Evolutionary conservation across 1,139 yeast genomes (phyloP), one percentile per base, ranked within the genome.

Genomic region (Magnusiomyces paraingens): DNA sequence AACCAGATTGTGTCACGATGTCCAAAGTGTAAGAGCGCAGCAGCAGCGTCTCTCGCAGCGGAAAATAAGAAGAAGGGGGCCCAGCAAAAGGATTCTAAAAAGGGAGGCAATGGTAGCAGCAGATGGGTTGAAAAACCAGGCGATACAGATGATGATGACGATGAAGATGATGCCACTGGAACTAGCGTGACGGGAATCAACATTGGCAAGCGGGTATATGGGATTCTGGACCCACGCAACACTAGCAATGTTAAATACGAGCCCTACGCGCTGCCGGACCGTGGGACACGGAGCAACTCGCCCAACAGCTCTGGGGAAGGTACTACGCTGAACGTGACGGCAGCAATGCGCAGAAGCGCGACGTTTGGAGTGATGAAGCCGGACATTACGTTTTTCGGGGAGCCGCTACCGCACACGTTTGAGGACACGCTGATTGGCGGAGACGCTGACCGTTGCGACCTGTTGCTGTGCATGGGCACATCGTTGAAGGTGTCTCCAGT

Each of bases 401-500:
- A 93, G 66, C 81, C 84, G 14, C 74, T 93, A 54, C 97, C 98
- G 0, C 71, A 75, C n/a, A 70, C 77, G 52, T 90, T 86, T 64
- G 93, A 88, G 61, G 79, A 79, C 50, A 72, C 79, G 29, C 77
- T 87, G 42, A 75, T 77, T 42, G 64, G 62, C n/a, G 68, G 69
- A 12, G 77, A 74, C 53, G 73, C 84, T 2, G 65, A 73, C 18
- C 74, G 80, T 32, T 89, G 96, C 70, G 98, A 93, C 70, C 73
- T 93, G 54, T 71, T 93, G 47, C 78, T 93, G 5, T 86, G 96
- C 68, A 83, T 91, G 17, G 99, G 99, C 10, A 93, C 99, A 0
- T 91, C 98, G 22, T 76, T 93, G 56, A 89, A 91, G 66, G 99
- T 93, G 35, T 91, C 96, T 0, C 99, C 99, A 0, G 98, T 93